These are phyloP conservation scores for Moesziomyces sp. DNA, from an alignment of 1,284 basidiomycete species.

Conservation along the genomic window DNA sequence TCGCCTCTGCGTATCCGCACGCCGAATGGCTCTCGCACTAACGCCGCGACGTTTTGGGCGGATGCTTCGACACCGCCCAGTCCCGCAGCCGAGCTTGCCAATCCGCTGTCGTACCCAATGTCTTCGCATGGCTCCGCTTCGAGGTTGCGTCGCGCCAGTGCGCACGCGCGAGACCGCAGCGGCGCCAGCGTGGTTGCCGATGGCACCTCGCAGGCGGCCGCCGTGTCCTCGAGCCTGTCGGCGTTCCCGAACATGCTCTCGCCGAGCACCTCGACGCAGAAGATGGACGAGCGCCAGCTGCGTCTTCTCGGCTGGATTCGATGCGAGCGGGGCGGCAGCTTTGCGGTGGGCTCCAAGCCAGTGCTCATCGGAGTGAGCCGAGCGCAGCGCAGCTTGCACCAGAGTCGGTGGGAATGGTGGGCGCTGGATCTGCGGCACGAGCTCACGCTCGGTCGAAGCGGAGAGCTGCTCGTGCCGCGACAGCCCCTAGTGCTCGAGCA, in stretches of 20 bases:
- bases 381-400: constrained; percentile 13
- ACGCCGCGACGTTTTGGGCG: constrained; percentile 39
- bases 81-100: constrained; percentile 32
- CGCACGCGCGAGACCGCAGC: constrained; percentile 38
- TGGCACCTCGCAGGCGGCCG: constrained; percentile 5
- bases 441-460: constrained; percentile 38
- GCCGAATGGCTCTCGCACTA: constrained; percentile 37
- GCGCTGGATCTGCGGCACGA: constrained; percentile 39
- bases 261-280: constrained; percentile 21
- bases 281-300: constrained; percentile 31
- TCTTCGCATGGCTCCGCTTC: constrained; percentile 45
- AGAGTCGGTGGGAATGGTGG: constrained; percentile 45
- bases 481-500: constrained; percentile 22
- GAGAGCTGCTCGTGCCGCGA: constrained; percentile 33
- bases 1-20: constrained; percentile 40
- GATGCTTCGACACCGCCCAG: constrained; percentile 45
- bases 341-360: constrained; percentile 5
- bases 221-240: constrained; percentile 26
- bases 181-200: constrained; percentile 8
- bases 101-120: constrained; percentile 42
- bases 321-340: constrained; percentile 34
- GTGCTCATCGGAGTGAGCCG: constrained; percentile 26
- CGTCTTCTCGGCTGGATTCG: constrained; percentile 45
- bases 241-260: constrained; percentile 27
- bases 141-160: constrained; percentile 33